Percentiles rank a stretch among this genome's conserved stretches.
Conservation (phyloP, 2,329 filamentous ascomycete genomes). For the Pseudogymnoascus destructans region DNA sequence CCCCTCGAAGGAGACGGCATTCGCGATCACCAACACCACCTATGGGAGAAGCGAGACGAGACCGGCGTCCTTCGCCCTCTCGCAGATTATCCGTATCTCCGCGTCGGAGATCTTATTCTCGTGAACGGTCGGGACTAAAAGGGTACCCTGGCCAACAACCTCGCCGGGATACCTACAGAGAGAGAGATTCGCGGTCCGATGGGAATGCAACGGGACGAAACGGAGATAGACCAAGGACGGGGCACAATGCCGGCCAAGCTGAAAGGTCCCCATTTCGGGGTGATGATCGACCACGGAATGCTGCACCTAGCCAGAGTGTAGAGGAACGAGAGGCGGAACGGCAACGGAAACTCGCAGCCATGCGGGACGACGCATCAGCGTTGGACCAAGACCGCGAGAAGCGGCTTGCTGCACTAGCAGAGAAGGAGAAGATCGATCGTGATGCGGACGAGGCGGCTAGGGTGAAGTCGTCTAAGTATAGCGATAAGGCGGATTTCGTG, state of each 20-base stretch:
- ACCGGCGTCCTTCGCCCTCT: constrained; percentile 26
- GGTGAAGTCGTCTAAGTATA: constrained; percentile 44
- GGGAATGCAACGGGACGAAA: constrained; percentile 30
- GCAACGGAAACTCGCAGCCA: constrained; percentile 56
- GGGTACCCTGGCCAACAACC: neutral
- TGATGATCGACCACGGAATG: constrained; percentile 17
- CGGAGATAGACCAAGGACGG: constrained; percentile 1
- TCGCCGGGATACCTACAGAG: constrained; percentile 22
- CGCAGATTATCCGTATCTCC: constrained; percentile 24
- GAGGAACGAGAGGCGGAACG: constrained; percentile 39
- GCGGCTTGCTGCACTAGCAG: constrained; percentile 52
- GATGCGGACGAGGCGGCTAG: constrained; percentile 55
- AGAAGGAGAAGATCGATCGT: constrained; percentile 48
- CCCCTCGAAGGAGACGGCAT: constrained; percentile 19
- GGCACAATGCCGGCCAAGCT: neutral
- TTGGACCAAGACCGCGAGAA: constrained; percentile 58
- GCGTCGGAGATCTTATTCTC: neutral
- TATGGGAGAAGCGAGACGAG: neutral
- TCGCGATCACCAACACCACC: constrained; percentile 27
- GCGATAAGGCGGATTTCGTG: constrained; percentile 51
- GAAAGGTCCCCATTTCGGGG: neutral
- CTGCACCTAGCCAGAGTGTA: constrained; percentile 4
- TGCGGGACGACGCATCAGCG: constrained; percentile 57
- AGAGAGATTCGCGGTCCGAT: constrained; percentile 28
- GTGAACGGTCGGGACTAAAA: neutral